Conservation (phyloP, 2,329 filamentous ascomycete species). For the Colletotrichum salicis region DNA sequence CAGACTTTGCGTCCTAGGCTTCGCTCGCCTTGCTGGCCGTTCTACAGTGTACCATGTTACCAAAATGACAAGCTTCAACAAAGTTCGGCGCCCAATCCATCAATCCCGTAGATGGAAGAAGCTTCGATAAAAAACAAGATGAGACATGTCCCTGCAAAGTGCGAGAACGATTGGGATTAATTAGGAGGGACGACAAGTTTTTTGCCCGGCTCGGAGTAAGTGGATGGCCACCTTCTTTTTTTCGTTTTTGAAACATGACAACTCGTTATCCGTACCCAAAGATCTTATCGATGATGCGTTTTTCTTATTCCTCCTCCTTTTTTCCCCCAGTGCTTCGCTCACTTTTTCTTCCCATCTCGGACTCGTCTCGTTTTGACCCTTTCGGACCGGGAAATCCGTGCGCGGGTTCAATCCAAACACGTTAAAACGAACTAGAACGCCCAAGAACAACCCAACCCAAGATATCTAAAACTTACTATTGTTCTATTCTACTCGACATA, state of each 20-base stretch:
- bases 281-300: constrained; percentile 1
- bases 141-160: not conserved
- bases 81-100: not conserved
- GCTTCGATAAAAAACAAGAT: not conserved
- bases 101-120: not conserved
- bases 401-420: not conserved
- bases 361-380: constrained; percentile 1
- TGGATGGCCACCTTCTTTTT: not conserved
- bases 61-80: not conserved
- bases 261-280: not conserved
- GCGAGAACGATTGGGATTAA: not conserved
- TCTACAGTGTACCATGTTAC: not conserved
- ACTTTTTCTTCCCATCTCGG: not conserved
- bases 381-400: constrained; percentile 3
- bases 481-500: too few species aligned
- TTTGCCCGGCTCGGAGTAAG: not conserved
- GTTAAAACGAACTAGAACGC: not conserved
- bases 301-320: not conserved
- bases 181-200: not conserved
- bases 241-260: constrained; percentile 7
- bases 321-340: too few species aligned
- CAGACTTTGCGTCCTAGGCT: not conserved
- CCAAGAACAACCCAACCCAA: not conserved
- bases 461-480: too few species aligned
- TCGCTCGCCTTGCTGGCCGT: not conserved